Base-by-base conservation (phyloP, 2,329 filamentous ascomycete genomes). In the Fusarium sp. region DNA sequence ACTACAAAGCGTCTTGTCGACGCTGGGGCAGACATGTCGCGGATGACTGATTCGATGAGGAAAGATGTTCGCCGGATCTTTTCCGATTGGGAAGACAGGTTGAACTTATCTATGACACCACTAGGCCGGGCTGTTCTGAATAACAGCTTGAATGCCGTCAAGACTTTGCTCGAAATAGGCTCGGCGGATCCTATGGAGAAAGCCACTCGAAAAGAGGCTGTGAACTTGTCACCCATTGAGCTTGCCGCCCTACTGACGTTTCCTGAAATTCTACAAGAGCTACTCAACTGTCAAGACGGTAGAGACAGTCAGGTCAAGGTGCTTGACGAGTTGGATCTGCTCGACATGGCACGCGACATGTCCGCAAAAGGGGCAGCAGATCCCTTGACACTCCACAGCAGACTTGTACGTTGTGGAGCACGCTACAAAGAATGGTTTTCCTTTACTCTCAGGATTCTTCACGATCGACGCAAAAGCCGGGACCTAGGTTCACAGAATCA, bases 321-420 rank as follows among this genome's bases (percentile, higher is more conserved):
- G 3, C 6, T 59, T 6, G 62, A 59, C 6, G 37, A 65, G 6
- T n/a, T 65, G 16, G 62, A 65, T 5, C 29, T 65, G 62, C 39
- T 65, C 13, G 29, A 65, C 7, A 20, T 33, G n/a, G 62, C 50
- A 13, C 48, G 20, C 14, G 35, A 33, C 5, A 64, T 64, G 37
- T 29, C 20, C 3, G 22, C 18, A 3, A 64, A 43, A 22, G 62
- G 62, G 3, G 27, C 20, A 4, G 20, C 50, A 48, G 50, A 64
- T 7, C 61, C 61, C 2, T 64, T 64, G 10, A 64, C 48, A 22
- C 61, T 57, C n/a, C 61, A 64, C n/a, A 64, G 61, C 29, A 64
- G 61, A 14, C 61, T 64, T 4, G 48, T 64, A 16, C 61, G 61
- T 6, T 64, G 61, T 5, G 61, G 61, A 27, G 35, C 22, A 5